phyloP scores from a whole-genome alignment of 805 yeast genomes.

The Phaffomyces opuntiae region DNA sequence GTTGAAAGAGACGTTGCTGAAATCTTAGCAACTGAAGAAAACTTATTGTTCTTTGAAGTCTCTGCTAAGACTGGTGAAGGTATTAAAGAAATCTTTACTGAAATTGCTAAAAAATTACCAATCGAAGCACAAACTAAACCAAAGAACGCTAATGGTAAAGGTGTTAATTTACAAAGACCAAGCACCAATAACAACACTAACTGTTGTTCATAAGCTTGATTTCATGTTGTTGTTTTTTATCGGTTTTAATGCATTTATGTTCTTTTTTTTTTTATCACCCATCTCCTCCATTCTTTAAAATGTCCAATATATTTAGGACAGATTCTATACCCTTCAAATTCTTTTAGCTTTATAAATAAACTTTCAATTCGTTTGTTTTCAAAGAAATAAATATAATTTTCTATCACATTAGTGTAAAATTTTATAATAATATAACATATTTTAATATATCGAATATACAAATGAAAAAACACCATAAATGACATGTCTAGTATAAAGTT shows the following conservation, averaged over 20 bases:
- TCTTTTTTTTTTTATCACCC: not conserved
- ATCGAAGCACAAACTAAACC: slow-evolving; percentile 20
- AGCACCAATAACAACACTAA: slow-evolving; percentile 35
- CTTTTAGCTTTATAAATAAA: too few species aligned
- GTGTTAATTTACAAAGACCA: slow-evolving; percentile 35
- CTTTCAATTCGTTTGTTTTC: too few species aligned
- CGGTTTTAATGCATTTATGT: slow-evolving; percentile 1
- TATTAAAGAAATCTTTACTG: slow-evolving; percentile 39
- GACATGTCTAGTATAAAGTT: slow-evolving; percentile 28
- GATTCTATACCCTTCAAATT: too few species aligned
- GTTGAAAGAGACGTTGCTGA: slow-evolving; percentile 39
- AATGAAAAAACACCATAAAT: not conserved
- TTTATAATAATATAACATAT: too few species aligned
- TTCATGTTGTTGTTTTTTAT: not conserved
- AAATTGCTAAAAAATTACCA: slow-evolving; percentile 42
- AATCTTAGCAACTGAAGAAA: slow-evolving; percentile 48
- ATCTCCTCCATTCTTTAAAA: not conserved
- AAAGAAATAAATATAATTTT: too few species aligned
- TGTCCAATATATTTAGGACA: too few species aligned
- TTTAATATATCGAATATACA: not conserved
- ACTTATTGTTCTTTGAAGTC: slow-evolving; percentile 44
- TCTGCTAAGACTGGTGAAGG: slow-evolving; percentile 54
- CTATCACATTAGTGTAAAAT: too few species aligned
- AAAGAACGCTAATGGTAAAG: slow-evolving; percentile 14
- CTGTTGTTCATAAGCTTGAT: slow-evolving; percentile 28